Percentiles rank a stretch among this genome's conserved stretches.
These are phyloP conservation scores for Fomitiporia mediterranea DNA, from an alignment of 1,284 basidiomycete species.

Conservation along the genomic window DNA sequence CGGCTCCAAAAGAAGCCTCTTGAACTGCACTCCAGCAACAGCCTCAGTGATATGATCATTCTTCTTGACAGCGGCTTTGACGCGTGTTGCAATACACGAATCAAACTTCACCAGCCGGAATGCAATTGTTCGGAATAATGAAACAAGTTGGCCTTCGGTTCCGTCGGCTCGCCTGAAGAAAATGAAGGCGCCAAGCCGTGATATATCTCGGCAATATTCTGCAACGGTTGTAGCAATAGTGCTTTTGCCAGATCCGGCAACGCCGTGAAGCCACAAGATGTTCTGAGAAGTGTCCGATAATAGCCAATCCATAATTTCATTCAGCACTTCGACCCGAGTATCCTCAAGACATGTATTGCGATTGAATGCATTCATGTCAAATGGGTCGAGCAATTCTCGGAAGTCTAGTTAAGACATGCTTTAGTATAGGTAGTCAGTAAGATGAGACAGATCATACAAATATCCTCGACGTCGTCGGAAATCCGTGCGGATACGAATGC, in stretches of 20 bases:
- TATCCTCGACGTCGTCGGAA: neutral
- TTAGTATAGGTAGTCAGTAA: neutral
- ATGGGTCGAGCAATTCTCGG: neutral
- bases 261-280: neutral
- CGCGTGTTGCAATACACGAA: neutral
- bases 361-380: neutral
- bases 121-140: neutral
- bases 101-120: neutral
- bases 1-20: too few species aligned
- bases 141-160: neutral
- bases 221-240: neutral
- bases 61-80: neutral
- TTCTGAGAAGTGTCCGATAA: neutral
- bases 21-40: neutral
- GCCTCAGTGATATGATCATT: neutral
- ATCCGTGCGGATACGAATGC: neutral
- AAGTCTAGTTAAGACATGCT: neutral
- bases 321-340: neutral
- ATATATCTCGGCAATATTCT: neutral
- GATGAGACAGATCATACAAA: neutral
- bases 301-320: neutral
- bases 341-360: neutral
- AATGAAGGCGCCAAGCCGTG: constrained; percentile 18
- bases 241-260: neutral
- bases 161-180: constrained; percentile 27